Evolutionary conservation across 768 basidiomycete genomes (phyloP).

Genomic region (Lentinula detonsa): DNA sequence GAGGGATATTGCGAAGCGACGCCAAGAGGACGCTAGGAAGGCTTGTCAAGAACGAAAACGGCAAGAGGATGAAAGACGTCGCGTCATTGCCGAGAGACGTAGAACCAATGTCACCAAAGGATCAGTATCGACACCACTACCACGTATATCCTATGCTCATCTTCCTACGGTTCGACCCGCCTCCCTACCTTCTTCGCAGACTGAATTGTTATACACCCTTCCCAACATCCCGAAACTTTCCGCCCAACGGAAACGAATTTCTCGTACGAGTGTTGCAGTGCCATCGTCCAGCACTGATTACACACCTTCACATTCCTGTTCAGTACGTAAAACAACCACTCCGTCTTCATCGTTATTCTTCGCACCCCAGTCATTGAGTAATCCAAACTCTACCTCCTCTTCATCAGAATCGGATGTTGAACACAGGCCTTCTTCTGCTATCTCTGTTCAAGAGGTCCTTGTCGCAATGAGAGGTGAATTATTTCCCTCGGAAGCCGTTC

Average conservation of each 20-base stretch:
- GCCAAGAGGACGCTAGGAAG: conserved; percentile 14
- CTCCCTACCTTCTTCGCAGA: neutral
- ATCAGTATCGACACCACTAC: neutral
- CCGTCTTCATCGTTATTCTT: neutral
- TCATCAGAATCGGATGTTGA: neutral
- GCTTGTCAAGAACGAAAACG: neutral
- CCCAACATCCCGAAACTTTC: conserved; percentile 1
- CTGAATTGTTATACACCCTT: conserved; percentile 2
- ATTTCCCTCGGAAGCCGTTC: conserved; percentile 15
- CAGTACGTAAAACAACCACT: neutral
- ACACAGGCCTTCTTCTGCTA: conserved; percentile 2
- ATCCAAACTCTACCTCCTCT: neutral
- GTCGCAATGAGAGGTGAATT: conserved; percentile 35
- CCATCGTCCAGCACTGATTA: conserved; percentile 14
- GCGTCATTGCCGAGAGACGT: neutral
- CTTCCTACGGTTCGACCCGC: neutral
- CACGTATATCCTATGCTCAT: conserved; percentile 6
- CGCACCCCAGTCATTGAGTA: neutral
- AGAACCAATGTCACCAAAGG: neutral
- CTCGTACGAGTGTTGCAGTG: conserved; percentile 14
- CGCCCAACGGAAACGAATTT: conserved; percentile 8
- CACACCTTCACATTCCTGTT: neutral
- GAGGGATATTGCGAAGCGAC: conserved; percentile 10
- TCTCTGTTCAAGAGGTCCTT: conserved; percentile 36
- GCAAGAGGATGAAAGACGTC: neutral